These are phyloP conservation scores for Deuterostichococcus epilithicus DNA, from an alignment of 139 green algal genomes.

Conservation along the genomic window DNA sequence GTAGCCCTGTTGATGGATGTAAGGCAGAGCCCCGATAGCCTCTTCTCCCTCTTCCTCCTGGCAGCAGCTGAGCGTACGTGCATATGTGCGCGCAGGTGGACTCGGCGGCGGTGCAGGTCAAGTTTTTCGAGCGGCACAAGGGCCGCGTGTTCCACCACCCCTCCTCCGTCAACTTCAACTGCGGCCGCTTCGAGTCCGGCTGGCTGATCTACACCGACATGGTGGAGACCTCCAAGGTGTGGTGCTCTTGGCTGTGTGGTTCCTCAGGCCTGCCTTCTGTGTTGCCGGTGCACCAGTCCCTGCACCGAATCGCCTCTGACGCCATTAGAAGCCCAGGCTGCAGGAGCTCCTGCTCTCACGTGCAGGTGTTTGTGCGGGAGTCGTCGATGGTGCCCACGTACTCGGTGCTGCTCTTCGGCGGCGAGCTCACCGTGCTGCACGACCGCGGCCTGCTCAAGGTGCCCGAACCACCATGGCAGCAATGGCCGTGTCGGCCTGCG, in stretches of 20 bases:
- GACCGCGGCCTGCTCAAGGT: conserved; percentile 34
- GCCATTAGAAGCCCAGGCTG: too few species aligned
- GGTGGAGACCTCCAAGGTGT: conserved; percentile 55
- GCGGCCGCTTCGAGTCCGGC: conserved; percentile 51
- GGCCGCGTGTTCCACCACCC: conserved; percentile 93
- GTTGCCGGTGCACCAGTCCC: too few species aligned
- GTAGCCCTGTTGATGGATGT: too few species aligned
- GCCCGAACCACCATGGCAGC: too few species aligned
- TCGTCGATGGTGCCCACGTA: conserved; percentile 76
- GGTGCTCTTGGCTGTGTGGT: background rate
- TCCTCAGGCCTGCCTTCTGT: background rate
- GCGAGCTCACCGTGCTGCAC: conserved; percentile 45
- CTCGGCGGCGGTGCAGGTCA: conserved; percentile 12
- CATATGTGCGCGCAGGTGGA: background rate
- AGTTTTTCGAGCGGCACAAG: conserved; percentile 64
- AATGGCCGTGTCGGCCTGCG: too few species aligned
- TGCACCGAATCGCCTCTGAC: too few species aligned
- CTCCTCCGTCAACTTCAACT: conserved; percentile 73
- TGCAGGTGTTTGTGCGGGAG: conserved; percentile 67
- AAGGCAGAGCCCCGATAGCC: too few species aligned
- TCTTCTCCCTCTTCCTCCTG: too few species aligned
- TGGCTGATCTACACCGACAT: conserved; percentile 89
- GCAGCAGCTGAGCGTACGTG: background rate
- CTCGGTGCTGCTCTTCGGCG: conserved; percentile 80
- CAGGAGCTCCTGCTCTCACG: background rate